Conservation (phyloP, 306 rosid genomes). For the Dicorynia guianensis region DNA sequence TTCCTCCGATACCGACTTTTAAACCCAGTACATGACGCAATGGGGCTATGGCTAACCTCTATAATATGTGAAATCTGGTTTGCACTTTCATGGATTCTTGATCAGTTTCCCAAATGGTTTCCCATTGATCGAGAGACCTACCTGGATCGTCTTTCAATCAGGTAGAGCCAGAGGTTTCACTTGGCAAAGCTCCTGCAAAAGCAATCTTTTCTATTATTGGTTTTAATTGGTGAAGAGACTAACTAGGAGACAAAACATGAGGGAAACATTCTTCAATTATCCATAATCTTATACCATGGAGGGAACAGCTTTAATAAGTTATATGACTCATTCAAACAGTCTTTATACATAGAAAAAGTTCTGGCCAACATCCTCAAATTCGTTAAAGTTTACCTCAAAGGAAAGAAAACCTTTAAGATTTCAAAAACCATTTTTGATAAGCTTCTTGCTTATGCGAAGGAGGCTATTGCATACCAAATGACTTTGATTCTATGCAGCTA, state of each 20-base stretch:
- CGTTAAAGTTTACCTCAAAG: not conserved
- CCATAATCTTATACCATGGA: not conserved
- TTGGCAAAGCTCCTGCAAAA: not conserved
- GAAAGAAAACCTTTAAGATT: not conserved
- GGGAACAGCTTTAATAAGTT: not conserved
- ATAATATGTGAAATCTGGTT: constrained; percentile 94
- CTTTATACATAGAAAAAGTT: not conserved
- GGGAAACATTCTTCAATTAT: not conserved
- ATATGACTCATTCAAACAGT: not conserved
- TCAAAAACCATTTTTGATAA: not conserved
- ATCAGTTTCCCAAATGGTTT: constrained; percentile 96
- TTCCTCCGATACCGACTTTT: constrained; percentile 77
- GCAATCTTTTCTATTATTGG: not conserved
- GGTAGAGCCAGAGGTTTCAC: constrained; percentile 66
- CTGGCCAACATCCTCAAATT: not conserved
- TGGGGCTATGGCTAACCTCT: constrained; percentile 91
- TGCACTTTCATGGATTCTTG: constrained; percentile 95
- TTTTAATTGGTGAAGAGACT: not conserved
- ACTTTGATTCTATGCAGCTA: not conserved
- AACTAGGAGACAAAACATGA: constrained; percentile 36
- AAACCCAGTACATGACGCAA: constrained; percentile 86
- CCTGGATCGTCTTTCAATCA: constrained; percentile 86
- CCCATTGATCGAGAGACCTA: constrained; percentile 95
- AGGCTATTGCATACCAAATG: not conserved
- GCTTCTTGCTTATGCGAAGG: not conserved